Conservation (phyloP, 2,329 filamentous ascomycete species). For the Aspergillus fructus region DNA sequence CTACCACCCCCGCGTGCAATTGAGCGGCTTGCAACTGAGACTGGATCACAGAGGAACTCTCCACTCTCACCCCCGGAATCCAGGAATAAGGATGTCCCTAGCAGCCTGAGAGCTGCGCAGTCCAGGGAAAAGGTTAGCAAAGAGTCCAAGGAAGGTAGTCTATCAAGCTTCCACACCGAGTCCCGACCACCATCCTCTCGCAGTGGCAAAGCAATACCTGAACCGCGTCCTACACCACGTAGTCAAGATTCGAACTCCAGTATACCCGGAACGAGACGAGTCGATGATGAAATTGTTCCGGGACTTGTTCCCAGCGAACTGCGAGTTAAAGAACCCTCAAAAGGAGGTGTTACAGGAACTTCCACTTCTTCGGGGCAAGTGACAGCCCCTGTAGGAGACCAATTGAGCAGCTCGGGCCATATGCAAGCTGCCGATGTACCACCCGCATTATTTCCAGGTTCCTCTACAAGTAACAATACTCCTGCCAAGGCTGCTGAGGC, state of each 20-base stretch:
- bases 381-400: constrained; percentile 33
- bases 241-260: constrained; percentile 19
- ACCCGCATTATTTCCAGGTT: constrained; percentile 22
- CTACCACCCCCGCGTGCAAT: constrained; percentile 24
- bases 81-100: constrained; percentile 24
- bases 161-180: constrained; percentile 22
- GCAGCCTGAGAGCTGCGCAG: constrained; percentile 15
- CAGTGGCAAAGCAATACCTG: constrained; percentile 24
- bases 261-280: constrained; percentile 20
- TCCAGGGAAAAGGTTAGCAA: constrained; percentile 15
- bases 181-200: constrained; percentile 28
- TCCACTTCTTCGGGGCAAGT: constrained; percentile 36
- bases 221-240: constrained; percentile 20
- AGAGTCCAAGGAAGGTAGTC: constrained; percentile 20
- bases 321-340: constrained; percentile 29
- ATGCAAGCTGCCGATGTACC: constrained; percentile 21
- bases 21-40: constrained; percentile 23
- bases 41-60: constrained; percentile 16
- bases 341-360: constrained; percentile 30
- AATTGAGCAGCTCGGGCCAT: constrained; percentile 16
- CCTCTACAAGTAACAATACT: constrained; percentile 14
- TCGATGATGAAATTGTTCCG: constrained; percentile 29
- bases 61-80: constrained; percentile 19
- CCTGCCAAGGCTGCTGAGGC: constrained; percentile 12
- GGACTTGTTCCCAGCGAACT: constrained; percentile 27